A percentile compares a stretch with the other conserved stretches of the same genome.
Conservation (phyloP, 768 basidiomycete species). For the Boletus sp. region DNA sequence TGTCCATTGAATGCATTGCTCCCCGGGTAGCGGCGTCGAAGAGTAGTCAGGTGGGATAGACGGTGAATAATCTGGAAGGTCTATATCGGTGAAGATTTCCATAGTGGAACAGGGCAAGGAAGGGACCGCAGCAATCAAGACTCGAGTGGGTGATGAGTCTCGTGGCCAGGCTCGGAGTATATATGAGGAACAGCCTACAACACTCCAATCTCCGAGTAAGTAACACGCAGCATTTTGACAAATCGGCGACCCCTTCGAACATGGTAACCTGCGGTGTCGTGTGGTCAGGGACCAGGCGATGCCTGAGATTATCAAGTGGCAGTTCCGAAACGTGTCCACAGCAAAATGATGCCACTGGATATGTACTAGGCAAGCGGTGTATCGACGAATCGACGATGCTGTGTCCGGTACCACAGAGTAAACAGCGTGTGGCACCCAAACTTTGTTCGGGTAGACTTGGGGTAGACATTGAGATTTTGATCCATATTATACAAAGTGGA, state of each 20-base stretch:
- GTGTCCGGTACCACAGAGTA: neutral
- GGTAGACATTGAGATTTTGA: too few species aligned
- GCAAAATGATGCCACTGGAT: conserved; percentile 1
- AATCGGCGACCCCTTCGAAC: neutral
- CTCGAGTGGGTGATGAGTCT: neutral
- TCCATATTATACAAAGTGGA: too few species aligned
- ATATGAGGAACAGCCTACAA: conserved; percentile 19
- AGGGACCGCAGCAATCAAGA: neutral
- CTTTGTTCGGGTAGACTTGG: too few species aligned
- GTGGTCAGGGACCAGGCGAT: conserved; percentile 19
- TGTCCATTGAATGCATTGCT: conserved; percentile 52
- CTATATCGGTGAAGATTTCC: conserved; percentile 11
- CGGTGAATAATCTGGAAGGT: conserved; percentile 53
- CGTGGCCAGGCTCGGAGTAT: conserved; percentile 13
- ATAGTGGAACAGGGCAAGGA: conserved; percentile 7
- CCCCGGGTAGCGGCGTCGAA: conserved; percentile 48
- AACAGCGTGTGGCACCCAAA: too few species aligned
- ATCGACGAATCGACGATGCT: conserved; percentile 1
- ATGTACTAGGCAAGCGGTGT: conserved; percentile 5
- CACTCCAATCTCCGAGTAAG: neutral
- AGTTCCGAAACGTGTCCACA: conserved; percentile 8
- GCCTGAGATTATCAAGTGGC: conserved; percentile 10
- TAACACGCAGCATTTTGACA: conserved; percentile 4
- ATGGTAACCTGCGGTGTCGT: conserved; percentile 12
- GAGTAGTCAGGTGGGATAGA: conserved; percentile 61